A percentile compares a stretch with the other conserved stretches of the same genome.
Conservation (phyloP, 495 filamentous ascomycete species). For the Parathielavia hyrcaniae region DNA sequence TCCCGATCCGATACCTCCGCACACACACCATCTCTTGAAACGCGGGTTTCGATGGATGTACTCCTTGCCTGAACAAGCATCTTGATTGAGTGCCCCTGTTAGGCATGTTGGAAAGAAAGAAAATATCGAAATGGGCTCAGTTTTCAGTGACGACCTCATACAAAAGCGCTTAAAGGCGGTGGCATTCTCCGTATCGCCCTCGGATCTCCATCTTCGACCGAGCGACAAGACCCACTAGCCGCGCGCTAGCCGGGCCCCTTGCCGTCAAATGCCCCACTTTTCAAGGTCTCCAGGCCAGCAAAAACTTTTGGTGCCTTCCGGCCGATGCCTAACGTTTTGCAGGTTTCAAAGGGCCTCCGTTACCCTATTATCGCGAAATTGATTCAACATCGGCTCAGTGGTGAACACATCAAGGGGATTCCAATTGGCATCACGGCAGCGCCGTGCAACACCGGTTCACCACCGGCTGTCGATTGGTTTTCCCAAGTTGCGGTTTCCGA, state of each 20-base stretch:
- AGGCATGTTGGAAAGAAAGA: too few relatives aligned
- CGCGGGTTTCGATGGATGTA: too few relatives aligned
- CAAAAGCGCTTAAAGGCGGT: too few relatives aligned
- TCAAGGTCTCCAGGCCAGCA: conserved; percentile 34
- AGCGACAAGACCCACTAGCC: conserved; percentile 21
- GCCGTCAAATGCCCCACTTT: conserved; percentile 23
- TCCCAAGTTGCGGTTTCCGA: not conserved
- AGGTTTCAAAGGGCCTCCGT: not conserved
- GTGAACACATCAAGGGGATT: not conserved
- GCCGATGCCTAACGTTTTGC: conserved; percentile 9
- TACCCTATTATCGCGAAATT: conserved; percentile 2
- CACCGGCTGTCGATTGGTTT: not conserved
- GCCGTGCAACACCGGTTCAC: not conserved
- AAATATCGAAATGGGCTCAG: too few relatives aligned
- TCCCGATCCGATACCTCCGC: too few relatives aligned
- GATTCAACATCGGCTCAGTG: not conserved
- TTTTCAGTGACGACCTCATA: too few relatives aligned
- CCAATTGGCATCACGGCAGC: too few relatives aligned
- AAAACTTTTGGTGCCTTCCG: conserved; percentile 25
- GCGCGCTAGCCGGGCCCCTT: conserved; percentile 8
- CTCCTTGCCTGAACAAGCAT: too few relatives aligned
- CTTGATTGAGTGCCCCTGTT: too few relatives aligned
- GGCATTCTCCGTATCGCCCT: conserved; percentile 27
- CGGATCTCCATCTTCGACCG: conserved; percentile 33
- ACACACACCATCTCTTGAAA: too few relatives aligned